These are phyloP conservation scores for Pseudopyricularia javanii DNA, from an alignment of 2,329 filamentous ascomycete genomes.

Conservation along the genomic window DNA sequence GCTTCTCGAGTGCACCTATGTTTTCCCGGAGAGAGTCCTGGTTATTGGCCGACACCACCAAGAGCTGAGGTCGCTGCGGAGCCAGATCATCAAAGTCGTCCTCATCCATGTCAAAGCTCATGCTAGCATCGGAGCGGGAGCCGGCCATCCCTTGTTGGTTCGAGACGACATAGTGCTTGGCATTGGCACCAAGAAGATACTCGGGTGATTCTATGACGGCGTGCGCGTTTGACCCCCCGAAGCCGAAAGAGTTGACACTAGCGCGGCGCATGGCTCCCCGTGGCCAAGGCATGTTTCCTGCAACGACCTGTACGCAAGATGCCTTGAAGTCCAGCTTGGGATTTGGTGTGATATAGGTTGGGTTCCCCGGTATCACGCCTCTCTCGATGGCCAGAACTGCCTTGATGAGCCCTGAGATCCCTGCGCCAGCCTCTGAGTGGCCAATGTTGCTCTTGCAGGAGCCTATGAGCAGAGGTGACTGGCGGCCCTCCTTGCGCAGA, in stretches of 20 bases:
- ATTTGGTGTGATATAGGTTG: constrained; percentile 15
- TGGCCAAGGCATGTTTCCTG: constrained; percentile 13
- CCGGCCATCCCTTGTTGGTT: not conserved
- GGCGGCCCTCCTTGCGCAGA: not conserved
- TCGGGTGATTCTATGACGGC: constrained; percentile 17
- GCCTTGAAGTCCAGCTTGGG: constrained; percentile 14
- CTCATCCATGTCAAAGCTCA: not conserved
- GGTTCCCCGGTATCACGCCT: constrained; percentile 13
- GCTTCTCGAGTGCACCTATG: constrained; percentile 3
- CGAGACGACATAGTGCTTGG: not conserved
- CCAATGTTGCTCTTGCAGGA: constrained; percentile 14
- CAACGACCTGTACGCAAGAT: constrained; percentile 13
- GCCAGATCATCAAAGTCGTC: not conserved
- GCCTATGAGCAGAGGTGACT: constrained; percentile 11
- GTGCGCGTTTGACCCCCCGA: constrained; percentile 17
- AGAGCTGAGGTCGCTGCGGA: constrained; percentile 1
- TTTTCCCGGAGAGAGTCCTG: constrained; percentile 6
- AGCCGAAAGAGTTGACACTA: constrained; percentile 16
- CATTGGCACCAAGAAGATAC: not conserved
- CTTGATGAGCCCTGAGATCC: constrained; percentile 16
- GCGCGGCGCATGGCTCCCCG: constrained; percentile 7
- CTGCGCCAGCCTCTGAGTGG: constrained; percentile 15
- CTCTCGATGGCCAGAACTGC: constrained; percentile 11
- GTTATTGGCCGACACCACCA: constrained; percentile 10
- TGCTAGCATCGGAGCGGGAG: too few relatives aligned